phyloP scores from a whole-genome alignment of 768 basidiomycete genomes.

The Tulasnella sp. region DNA sequence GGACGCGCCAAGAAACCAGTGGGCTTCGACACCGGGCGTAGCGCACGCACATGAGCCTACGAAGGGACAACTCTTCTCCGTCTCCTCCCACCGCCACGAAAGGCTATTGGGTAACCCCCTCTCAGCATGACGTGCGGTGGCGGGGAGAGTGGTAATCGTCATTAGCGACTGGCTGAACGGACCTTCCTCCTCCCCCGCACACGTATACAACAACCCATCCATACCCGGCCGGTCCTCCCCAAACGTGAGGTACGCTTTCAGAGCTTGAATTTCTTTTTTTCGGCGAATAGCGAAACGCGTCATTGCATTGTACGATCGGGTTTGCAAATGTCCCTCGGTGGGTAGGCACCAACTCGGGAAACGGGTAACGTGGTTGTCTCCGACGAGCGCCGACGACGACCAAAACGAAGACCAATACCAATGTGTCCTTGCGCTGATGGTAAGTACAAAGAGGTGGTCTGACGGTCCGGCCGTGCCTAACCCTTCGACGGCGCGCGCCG shows the following conservation, averaged over 20 bases:
- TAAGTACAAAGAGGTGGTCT: not conserved
- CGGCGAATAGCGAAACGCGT: not conserved
- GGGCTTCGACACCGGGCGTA: not conserved
- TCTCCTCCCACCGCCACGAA: not conserved
- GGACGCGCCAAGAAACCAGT: too few species aligned
- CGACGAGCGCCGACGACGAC: not conserved
- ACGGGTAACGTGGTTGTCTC: not conserved
- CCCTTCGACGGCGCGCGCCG: not conserved
- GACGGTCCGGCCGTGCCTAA: not conserved
- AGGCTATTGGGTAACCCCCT: not conserved
- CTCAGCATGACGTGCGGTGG: not conserved
- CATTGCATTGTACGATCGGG: too few species aligned
- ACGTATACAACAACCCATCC: too few species aligned
- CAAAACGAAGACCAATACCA: not conserved
- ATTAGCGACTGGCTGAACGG: not conserved
- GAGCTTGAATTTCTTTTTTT: too few species aligned
- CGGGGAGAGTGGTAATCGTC: not conserved
- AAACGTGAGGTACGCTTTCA: not conserved
- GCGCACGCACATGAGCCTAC: not conserved
- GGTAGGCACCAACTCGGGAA: not conserved
- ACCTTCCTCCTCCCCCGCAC: not conserved
- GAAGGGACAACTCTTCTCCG: not conserved
- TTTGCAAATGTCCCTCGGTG: not conserved
- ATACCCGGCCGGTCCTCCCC: too few species aligned
- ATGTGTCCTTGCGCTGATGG: not conserved